phyloP scores from a whole-genome alignment of 2,329 filamentous ascomycete genomes.

The Triangularia setosa region DNA sequence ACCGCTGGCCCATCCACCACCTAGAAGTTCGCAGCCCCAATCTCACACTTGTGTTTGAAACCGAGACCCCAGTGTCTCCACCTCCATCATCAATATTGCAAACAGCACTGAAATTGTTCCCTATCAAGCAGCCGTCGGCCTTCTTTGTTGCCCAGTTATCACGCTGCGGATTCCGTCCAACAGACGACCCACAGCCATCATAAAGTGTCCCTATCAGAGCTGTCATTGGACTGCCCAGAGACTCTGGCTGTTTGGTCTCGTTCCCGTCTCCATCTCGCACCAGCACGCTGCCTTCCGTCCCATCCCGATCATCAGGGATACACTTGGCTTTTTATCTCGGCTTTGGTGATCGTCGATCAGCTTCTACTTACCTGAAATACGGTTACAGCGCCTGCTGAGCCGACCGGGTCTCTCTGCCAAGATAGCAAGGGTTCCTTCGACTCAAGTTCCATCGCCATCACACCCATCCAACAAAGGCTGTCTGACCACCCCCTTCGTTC shows the following conservation, averaged over 20 bases:
- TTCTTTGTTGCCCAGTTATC: conserved; percentile 18
- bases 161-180: conserved; percentile 11
- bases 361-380: background rate
- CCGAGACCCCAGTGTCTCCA: conserved; percentile 19
- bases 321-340: background rate
- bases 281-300: background rate
- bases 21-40: conserved; percentile 17
- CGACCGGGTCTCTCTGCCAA: background rate
- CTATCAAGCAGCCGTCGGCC: conserved; percentile 13
- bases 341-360: background rate
- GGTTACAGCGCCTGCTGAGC: background rate
- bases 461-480: background rate
- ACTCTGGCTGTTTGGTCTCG: background rate
- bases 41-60: conserved; percentile 26
- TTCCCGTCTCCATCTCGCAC: background rate
- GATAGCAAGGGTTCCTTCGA: background rate
- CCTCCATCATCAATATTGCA: conserved; percentile 9
- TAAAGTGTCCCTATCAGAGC: background rate
- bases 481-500: background rate
- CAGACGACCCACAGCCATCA: background rate
- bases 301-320: background rate
- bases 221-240: background rate
- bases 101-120: conserved; percentile 15
- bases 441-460: background rate
- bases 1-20: conserved; percentile 25